These are phyloP conservation scores for Chalara sp. DNA, from an alignment of 2,329 filamentous ascomycete species.

Conservation along the genomic window DNA sequence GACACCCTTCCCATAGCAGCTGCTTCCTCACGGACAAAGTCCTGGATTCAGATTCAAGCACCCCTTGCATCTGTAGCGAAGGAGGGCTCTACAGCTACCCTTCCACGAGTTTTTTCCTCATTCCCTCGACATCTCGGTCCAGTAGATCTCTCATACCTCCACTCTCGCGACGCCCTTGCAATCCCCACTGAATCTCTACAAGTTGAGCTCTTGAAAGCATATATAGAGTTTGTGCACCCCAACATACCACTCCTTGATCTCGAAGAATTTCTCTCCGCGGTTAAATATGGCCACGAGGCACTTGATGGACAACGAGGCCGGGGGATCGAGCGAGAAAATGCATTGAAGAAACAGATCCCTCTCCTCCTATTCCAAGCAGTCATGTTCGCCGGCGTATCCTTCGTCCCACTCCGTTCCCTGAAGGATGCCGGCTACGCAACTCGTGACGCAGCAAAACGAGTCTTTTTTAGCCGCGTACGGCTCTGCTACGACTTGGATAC, in stretches of 20 bases:
- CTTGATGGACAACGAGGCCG: background rate
- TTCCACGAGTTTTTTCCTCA: background rate
- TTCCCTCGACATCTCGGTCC: slow-evolving; percentile 7
- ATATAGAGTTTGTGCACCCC: slow-evolving; percentile 14
- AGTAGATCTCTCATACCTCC: slow-evolving; percentile 10
- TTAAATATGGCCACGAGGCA: slow-evolving; percentile 5
- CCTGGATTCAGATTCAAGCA: slow-evolving; percentile 7
- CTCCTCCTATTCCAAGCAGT: slow-evolving; percentile 19
- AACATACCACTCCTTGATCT: slow-evolving; percentile 16
- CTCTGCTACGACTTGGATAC: slow-evolving; percentile 16
- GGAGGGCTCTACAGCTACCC: background rate
- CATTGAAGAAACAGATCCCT: slow-evolving; percentile 3
- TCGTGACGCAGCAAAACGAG: slow-evolving; percentile 8
- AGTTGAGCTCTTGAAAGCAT: slow-evolving; percentile 14
- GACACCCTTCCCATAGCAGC: background rate
- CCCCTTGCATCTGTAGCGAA: slow-evolving; percentile 7
- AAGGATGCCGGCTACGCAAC: slow-evolving; percentile 12
- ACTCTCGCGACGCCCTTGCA: slow-evolving; percentile 12
- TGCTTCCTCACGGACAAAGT: slow-evolving; percentile 5
- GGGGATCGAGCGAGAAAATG: background rate
- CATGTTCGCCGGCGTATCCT: slow-evolving; percentile 16
- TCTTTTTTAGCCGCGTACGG: slow-evolving; percentile 14
- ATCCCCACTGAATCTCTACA: slow-evolving; percentile 11
- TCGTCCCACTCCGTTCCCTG: slow-evolving; percentile 8
- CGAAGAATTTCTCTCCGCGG: slow-evolving; percentile 10